phyloP scores from a whole-genome alignment of 139 green algal species.

The Chlamydomonas sp. region DNA sequence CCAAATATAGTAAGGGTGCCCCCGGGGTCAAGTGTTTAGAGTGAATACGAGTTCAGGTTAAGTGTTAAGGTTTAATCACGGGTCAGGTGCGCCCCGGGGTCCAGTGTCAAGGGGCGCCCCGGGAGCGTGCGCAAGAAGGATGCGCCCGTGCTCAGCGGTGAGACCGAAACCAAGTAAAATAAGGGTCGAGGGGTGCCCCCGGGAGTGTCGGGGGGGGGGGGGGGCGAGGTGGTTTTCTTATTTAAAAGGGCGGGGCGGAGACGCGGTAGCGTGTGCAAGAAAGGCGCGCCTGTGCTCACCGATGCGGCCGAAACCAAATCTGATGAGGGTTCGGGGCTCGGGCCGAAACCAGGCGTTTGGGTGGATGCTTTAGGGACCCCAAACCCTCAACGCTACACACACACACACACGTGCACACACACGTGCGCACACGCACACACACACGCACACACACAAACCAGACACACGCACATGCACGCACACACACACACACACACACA shows the following conservation, averaged over 20 bases:
- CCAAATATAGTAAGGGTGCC: background rate
- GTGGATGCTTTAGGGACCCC: background rate
- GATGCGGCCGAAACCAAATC: too few species aligned
- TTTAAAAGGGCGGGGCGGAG: conserved; percentile 44
- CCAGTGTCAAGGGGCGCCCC: conserved; percentile 57
- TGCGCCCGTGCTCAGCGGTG: conserved; percentile 61
- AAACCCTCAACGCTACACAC: too few species aligned
- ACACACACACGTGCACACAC: too few species aligned
- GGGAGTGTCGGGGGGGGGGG: background rate
- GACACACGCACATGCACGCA: too few species aligned
- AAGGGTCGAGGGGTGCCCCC: background rate
- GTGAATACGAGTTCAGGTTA: background rate
- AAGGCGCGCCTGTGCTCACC: conserved; percentile 66
- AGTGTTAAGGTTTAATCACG: background rate
- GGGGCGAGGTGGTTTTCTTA: background rate
- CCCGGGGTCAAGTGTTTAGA: background rate
- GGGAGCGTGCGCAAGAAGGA: conserved; percentile 64
- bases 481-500: too few species aligned
- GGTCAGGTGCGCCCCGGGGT: too few species aligned
- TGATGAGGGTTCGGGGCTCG: too few species aligned
- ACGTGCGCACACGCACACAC: too few species aligned
- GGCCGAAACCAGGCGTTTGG: background rate
- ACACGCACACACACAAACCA: too few species aligned
- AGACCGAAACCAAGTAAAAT: background rate
- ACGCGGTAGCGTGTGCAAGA: conserved; percentile 58